Conservation (phyloP, 441 rosid species). For the Populus hybrid region DNA sequence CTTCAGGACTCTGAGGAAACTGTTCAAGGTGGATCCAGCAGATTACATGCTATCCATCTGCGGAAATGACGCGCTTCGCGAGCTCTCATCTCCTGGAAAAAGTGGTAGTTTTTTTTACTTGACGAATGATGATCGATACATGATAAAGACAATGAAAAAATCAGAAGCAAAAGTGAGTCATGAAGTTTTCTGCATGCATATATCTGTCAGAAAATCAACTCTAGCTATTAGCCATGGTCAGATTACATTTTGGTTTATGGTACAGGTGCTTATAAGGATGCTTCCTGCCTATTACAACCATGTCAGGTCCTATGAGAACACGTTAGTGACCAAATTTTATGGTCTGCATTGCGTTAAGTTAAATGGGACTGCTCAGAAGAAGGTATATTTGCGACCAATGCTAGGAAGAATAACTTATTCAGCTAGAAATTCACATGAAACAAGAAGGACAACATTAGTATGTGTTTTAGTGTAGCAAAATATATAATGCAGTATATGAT, state of each 20-base stretch:
- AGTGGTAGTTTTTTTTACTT: slow-evolving; percentile 97
- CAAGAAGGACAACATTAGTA: background rate
- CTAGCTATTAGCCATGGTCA: background rate
- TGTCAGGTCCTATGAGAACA: slow-evolving; percentile 76
- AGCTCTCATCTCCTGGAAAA: slow-evolving; percentile 96
- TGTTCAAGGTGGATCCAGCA: slow-evolving; percentile 86
- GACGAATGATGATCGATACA: slow-evolving; percentile 84
- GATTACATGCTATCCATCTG: slow-evolving; percentile 95
- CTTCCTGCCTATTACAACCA: slow-evolving; percentile 91
- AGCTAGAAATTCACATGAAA: background rate
- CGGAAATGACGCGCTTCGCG: slow-evolving; percentile 95
- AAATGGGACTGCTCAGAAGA: slow-evolving; percentile 79
- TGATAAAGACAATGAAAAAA: slow-evolving; percentile 97
- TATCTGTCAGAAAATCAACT: background rate
- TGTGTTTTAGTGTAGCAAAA: background rate
- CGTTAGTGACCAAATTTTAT: slow-evolving; percentile 76
- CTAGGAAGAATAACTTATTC: background rate
- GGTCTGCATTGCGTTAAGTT: slow-evolving; percentile 90
- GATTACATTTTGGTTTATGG: background rate
- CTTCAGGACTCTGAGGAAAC: slow-evolving; percentile 80
- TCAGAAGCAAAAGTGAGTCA: slow-evolving; percentile 81
- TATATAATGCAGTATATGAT: slow-evolving; percentile 10
- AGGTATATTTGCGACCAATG: slow-evolving; percentile 34
- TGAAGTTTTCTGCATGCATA: background rate
- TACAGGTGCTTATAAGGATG: slow-evolving; percentile 91